A percentile compares a stretch with the other conserved stretches of the same genome.
phyloP scores from a whole-genome alignment of 1,139 yeast species.

The Scheffersomyces cryptocercus region DNA sequence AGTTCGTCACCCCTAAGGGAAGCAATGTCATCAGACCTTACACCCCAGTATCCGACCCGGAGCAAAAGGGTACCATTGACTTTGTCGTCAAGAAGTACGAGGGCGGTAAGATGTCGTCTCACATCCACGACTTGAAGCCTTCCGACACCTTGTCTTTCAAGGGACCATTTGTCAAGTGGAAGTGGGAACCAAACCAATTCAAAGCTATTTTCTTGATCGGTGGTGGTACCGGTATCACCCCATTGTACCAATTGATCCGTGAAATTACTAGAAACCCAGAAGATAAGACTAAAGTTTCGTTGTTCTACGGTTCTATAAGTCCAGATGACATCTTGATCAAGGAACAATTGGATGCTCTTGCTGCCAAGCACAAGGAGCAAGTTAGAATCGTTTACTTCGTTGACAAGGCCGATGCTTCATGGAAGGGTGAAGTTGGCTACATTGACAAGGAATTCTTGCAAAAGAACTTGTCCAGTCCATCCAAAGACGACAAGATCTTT shows the following conservation, averaged over 20 bases:
- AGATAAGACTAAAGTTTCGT: conserved; percentile 82
- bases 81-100: conserved; percentile 84
- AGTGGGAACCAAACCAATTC: conserved; percentile 85
- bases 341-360: conserved; percentile 70
- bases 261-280: conserved; percentile 69
- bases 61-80: conserved; percentile 71
- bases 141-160: conserved; percentile 86
- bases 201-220: conserved; percentile 82
- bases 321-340: conserved; percentile 76
- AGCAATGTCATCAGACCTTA: conserved; percentile 92
- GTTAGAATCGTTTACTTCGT: conserved; percentile 77
- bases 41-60: conserved; percentile 82
- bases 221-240: conserved; percentile 97
- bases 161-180: conserved; percentile 94
- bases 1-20: conserved; percentile 83
- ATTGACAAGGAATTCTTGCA: conserved; percentile 33
- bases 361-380: conserved; percentile 69
- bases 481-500: conserved; percentile 88
- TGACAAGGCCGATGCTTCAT: conserved; percentile 57
- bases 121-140: conserved; percentile 68
- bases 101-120: conserved; percentile 80
- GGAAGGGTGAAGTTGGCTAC: conserved; percentile 55
- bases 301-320: conserved; percentile 78
- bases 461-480: conserved; percentile 62
- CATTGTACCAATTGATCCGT: conserved; percentile 82